Evolutionary conservation across 2,329 filamentous ascomycete species (phyloP).

Genomic region (Dothidotthia symphoricarpi): DNA sequence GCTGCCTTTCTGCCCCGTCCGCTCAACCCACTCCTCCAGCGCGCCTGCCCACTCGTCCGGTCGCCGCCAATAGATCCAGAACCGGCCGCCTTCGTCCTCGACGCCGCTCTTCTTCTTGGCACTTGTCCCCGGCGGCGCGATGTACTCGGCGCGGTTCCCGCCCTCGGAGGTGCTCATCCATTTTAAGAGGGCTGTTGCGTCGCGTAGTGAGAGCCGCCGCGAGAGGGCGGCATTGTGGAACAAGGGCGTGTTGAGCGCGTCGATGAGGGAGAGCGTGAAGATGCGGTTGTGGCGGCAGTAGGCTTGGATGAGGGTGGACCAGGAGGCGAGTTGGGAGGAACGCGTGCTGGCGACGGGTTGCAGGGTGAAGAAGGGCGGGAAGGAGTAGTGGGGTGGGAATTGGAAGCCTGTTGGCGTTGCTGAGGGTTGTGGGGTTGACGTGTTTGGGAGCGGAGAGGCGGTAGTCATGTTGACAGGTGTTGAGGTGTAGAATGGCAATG

Average conservation of each 20-base stretch:
- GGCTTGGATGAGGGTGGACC: conserved; percentile 78
- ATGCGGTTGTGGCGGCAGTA: conserved; percentile 79
- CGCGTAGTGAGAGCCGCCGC: conserved; percentile 51
- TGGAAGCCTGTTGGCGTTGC: conserved; percentile 30
- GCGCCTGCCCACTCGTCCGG: conserved; percentile 86
- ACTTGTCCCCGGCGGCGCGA: conserved; percentile 32
- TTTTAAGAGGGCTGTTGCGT: conserved; percentile 55
- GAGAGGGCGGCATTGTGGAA: conserved; percentile 52
- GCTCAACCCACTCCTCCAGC: conserved; percentile 77
- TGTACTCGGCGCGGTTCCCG: conserved; percentile 64
- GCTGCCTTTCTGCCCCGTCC: conserved; percentile 81
- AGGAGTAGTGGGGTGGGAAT: conserved; percentile 60
- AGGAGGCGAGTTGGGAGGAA: conserved; percentile 76
- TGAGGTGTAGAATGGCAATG: too few species aligned
- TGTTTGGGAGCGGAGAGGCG: too few species aligned
- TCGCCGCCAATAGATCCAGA: conserved; percentile 81
- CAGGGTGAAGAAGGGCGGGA: conserved; percentile 82
- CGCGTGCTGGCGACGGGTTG: conserved; percentile 73
- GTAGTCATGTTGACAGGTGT: too few species aligned
- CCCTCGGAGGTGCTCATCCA: conserved; percentile 57
- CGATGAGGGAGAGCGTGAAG: conserved; percentile 69
- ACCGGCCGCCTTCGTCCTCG: conserved; percentile 33
- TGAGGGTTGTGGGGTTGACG: not conserved
- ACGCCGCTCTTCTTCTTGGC: conserved; percentile 20
- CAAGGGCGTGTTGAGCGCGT: conserved; percentile 53